Evolutionary conservation across 495 filamentous ascomycete genomes (phyloP).

Genomic region (Rhizodiscina lignyota): DNA sequence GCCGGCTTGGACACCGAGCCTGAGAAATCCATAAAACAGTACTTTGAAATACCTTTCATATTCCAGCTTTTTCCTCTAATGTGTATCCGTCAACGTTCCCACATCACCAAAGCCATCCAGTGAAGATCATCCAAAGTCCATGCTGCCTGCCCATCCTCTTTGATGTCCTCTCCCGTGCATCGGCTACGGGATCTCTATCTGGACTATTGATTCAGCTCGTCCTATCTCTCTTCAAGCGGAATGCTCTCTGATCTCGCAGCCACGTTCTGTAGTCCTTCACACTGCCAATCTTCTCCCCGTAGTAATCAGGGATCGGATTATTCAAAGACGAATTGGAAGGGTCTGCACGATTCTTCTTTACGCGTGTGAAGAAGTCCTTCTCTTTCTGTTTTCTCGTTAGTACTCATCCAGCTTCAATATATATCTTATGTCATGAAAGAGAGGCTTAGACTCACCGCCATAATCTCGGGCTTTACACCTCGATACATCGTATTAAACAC

Average conservation of each 20-base stretch:
- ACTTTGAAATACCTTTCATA: too few species aligned
- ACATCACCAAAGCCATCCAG: too few species aligned
- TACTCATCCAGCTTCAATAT: too few species aligned
- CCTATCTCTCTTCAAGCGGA: slow-evolving; percentile 64
- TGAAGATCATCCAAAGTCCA: too few species aligned
- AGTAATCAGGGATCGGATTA: slow-evolving; percentile 61
- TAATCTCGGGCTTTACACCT: slow-evolving; percentile 48
- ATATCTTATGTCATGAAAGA: not conserved
- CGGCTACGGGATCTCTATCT: too few species aligned
- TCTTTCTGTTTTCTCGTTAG: slow-evolving; percentile 47
- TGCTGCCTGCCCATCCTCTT: too few species aligned
- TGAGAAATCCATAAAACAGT: too few species aligned
- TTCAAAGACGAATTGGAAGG: slow-evolving; percentile 49
- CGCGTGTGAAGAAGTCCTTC: slow-evolving; percentile 72
- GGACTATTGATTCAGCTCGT: too few species aligned
- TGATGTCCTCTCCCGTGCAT: too few species aligned
- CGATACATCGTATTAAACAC: slow-evolving; percentile 58
- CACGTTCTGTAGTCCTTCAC: slow-evolving; percentile 81
- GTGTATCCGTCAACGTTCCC: too few species aligned
- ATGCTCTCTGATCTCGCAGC: slow-evolving; percentile 95
- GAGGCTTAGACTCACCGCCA: slow-evolving; percentile 30
- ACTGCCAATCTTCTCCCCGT: slow-evolving; percentile 90
- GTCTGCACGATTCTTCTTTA: slow-evolving; percentile 81
- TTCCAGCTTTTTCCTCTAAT: too few species aligned
- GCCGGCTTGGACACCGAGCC: too few species aligned